Evolutionary conservation across 306 rosid species (phyloP).

Genomic region (Prunus dulcis): DNA sequence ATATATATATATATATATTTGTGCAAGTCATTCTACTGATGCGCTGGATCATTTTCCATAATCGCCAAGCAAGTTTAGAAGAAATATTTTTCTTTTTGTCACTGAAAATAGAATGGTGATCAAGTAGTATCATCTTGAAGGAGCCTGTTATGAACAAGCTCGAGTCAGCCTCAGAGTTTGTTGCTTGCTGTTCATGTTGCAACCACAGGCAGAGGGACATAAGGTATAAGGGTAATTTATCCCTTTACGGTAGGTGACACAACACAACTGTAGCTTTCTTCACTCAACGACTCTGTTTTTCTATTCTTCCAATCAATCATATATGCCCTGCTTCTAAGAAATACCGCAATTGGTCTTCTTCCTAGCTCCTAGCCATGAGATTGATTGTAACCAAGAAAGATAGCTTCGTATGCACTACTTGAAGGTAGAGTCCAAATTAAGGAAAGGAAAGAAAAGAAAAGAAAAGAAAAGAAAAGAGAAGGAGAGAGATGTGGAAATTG

Average conservation of each 20-base stretch:
- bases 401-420: slow-evolving; percentile 60
- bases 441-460: slow-evolving; percentile 33
- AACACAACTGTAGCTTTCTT: slow-evolving; percentile 10
- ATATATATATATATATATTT: neutral
- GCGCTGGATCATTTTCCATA: neutral
- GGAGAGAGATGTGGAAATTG: slow-evolving; percentile 1
- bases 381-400: slow-evolving; percentile 35
- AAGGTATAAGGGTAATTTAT: neutral
- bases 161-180: slow-evolving; percentile 4
- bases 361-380: slow-evolving; percentile 23
- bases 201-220: neutral
- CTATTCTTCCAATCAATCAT: slow-evolving; percentile 52
- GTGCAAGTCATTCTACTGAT: slow-evolving; percentile 1
- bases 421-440: slow-evolving; percentile 65
- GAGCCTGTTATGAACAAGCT: neutral
- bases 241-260: too few relatives aligned
- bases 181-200: neutral
- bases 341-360: slow-evolving; percentile 35
- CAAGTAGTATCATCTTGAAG: neutral
- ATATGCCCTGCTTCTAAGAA: slow-evolving; percentile 55
- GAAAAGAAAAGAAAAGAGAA: neutral
- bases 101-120: too few relatives aligned
- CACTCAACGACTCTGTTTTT: slow-evolving; percentile 36
- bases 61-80: too few relatives aligned
- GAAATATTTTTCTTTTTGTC: too few relatives aligned